Percentiles rank a stretch among this genome's conserved stretches.
These are phyloP conservation scores for Colletotrichum brevisporum DNA, from an alignment of 2,329 filamentous ascomycete species.

Conservation along the genomic window DNA sequence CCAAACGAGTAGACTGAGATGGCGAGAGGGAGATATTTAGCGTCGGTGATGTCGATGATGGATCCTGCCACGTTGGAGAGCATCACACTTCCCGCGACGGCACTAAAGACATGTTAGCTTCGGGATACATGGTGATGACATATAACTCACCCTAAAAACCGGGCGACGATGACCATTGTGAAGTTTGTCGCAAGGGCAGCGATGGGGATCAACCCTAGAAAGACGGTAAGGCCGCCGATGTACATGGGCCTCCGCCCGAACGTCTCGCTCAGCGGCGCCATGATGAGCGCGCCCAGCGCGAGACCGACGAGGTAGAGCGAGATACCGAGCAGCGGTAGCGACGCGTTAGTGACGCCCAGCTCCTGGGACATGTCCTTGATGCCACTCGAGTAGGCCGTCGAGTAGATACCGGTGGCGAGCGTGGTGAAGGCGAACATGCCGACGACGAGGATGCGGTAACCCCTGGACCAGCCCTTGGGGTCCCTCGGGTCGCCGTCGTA, in stretches of 20 bases:
- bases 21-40: conserved; percentile 73
- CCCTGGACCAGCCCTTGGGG: conserved; percentile 52
- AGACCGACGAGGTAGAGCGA: conserved; percentile 75
- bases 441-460: conserved; percentile 26
- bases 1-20: conserved; percentile 75
- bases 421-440: conserved; percentile 39
- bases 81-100: conserved; percentile 73
- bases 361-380: conserved; percentile 28
- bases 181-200: conserved; percentile 61
- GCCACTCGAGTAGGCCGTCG: conserved; percentile 29
- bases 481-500: conserved; percentile 66
- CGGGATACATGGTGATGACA: background rate
- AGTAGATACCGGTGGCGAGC: conserved; percentile 35
- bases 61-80: conserved; percentile 75
- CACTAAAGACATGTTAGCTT: conserved; percentile 54
- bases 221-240: conserved; percentile 65
- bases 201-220: conserved; percentile 68
- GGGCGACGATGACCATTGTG: conserved; percentile 65
- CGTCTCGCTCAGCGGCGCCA: conserved; percentile 71
- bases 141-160: conserved; percentile 55
- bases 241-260: conserved; percentile 69
- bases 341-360: conserved; percentile 49
- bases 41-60: conserved; percentile 71
- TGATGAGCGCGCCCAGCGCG: conserved; percentile 70
- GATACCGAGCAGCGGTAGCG: conserved; percentile 69